Conservation (phyloP, 306 rosid genomes). For the Vigna nakashimae region DNA sequence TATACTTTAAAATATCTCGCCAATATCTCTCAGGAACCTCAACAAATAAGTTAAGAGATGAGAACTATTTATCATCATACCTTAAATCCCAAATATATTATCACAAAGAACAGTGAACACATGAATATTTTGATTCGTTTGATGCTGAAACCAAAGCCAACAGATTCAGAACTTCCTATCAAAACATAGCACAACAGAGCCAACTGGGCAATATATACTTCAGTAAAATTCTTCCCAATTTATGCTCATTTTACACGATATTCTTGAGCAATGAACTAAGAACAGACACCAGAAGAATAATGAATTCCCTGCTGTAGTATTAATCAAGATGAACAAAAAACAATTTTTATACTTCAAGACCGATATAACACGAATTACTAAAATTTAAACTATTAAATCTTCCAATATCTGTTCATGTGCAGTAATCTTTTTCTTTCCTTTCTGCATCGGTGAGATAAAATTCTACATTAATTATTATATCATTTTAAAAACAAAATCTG, state of each 20-base stretch:
- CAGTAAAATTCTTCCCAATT: neutral
- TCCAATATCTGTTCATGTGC: neutral
- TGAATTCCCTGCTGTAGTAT: neutral
- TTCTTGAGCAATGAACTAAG: neutral
- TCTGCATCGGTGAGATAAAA: constrained; percentile 9
- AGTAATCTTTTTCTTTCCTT: neutral
- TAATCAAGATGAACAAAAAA: constrained; percentile 16
- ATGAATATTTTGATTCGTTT: neutral
- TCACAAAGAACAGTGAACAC: neutral
- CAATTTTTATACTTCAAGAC: constrained; percentile 8
- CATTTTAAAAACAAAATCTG: constrained; percentile 21
- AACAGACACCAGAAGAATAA: constrained; percentile 18
- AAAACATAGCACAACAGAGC: constrained; percentile 13
- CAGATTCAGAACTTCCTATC: constrained; percentile 21
- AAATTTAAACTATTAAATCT: constrained; percentile 22
- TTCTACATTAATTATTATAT: neutral
- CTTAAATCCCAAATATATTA: neutral
- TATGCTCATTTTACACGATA: constrained; percentile 27
- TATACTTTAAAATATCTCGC: neutral
- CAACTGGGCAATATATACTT: neutral
- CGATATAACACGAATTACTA: constrained; percentile 16
- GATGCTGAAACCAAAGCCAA: constrained; percentile 18
- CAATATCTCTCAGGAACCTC: neutral
- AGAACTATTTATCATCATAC: constrained; percentile 1
- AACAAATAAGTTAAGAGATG: constrained; percentile 19